Base-by-base conservation (phyloP, 495 filamentous ascomycete species). In the Lophiostoma macrostomum region DNA sequence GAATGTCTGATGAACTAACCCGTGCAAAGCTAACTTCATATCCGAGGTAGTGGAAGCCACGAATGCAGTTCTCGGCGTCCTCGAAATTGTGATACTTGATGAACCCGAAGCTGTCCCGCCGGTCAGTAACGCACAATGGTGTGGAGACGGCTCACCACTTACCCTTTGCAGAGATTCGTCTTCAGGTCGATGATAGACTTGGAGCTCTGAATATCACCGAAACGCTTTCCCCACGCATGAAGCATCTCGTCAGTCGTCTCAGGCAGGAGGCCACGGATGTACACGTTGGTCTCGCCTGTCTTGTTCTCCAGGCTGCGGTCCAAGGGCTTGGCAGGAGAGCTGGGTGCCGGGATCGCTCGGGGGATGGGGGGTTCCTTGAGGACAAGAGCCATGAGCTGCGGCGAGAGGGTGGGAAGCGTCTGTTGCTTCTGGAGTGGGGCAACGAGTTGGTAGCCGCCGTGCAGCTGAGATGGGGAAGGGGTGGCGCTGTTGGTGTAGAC, bases 11-110 rank as follows among this genome's bases (percentile, higher is more conserved):
- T 11, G 11, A 4, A 67, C 71, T 55, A 74, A 91, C 90, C 66
- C 88, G 79, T 53, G 94, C 93, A 72, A 96, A 99, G 64, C 90
- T 93, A 52, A 91, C 91, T 73, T 99, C 93, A 64, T 97, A 97
- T 32, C 91, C 91, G 47, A 90, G 79, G 61, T 86, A 84, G 67
- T 88, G 90, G 65, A 99, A 94, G n/a, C 86, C 91, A 30, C 89
- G 87, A 69, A 99, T 97, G 72, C 91, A 96, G 53, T 86, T 85
- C 72, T 96, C 90, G 13, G 91, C 94, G 55, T 95, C 86, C 22
- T 84, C 82, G 61, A 88, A 86, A 61, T 85, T 85, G 70, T 78
- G 83, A 66, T 91, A 99, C 67, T 91, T 91, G 61, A 95, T 90
- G 68, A 99, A 99, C 0, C 94, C 94, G 64, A 95, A 98, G 2